Conservation (phyloP, 2,329 filamentous ascomycete species). For the Rhynchosporium secalis region DNA sequence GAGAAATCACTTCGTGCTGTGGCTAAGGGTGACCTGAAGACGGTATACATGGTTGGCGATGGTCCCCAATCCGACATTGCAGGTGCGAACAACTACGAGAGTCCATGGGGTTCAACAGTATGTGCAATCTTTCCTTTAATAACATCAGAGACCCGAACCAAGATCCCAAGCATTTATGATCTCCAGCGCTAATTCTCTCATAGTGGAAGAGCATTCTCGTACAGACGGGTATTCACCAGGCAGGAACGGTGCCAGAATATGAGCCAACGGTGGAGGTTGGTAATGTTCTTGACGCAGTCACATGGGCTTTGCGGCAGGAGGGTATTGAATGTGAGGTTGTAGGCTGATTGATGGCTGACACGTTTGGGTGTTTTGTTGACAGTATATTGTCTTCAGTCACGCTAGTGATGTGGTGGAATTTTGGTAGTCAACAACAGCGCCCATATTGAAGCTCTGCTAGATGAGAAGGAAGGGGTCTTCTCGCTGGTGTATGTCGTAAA, state of each 20-base stretch:
- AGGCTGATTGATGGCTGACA: not conserved
- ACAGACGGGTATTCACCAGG: constrained; percentile 64
- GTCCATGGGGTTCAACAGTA: constrained; percentile 49
- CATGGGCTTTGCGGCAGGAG: constrained; percentile 45
- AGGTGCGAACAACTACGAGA: constrained; percentile 64
- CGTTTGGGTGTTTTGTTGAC: not conserved
- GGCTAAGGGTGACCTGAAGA: constrained; percentile 44
- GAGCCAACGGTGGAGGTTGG: constrained; percentile 57
- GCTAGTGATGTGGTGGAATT: too few species aligned
- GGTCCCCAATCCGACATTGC: constrained; percentile 62
- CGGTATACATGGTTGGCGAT: constrained; percentile 74
- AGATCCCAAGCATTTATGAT: too few species aligned
- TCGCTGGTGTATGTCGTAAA: too few species aligned
- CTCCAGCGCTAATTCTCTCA: too few species aligned
- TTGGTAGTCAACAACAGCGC: too few species aligned
- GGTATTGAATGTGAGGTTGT: constrained; percentile 8
- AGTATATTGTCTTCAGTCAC: not conserved
- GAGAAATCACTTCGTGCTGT: constrained; percentile 43
- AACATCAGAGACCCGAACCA: too few species aligned
- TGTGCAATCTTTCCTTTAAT: too few species aligned
- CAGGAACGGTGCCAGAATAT: constrained; percentile 47
- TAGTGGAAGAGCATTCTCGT: constrained; percentile 66
- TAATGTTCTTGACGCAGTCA: constrained; percentile 65
- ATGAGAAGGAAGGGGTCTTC: too few species aligned
- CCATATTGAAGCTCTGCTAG: too few species aligned